Evolutionary conservation across 176 grass and related monocot species (phyloP), one percentile per base, ranked within the genome.

Genomic region (Elymus sibiricus): DNA sequence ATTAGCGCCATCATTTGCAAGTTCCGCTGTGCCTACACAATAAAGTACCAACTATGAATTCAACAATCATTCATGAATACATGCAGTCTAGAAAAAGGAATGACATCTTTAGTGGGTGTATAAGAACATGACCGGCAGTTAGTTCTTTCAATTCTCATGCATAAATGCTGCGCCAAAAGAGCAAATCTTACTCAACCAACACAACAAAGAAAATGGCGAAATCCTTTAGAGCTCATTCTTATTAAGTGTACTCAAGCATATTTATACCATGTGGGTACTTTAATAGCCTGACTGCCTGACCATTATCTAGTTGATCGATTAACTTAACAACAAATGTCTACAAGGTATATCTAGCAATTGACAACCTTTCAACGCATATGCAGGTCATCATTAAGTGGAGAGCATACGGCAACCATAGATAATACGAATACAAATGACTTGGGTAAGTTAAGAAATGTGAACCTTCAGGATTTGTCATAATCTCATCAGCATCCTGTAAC

Each of bases 391-490:
- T 56, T 61, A 84, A 84, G 29, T 81, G 40, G 11, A 75, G 26
- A 79, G 25, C 64, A 79, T 11, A 70, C 6, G 15, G 24, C 34
- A 69, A 70, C 39, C 81, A 84, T 51, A 84, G n/a, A 84, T 84
- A 77, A 81, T 26, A 81, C n/a, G 66, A 81, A 82, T 75, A 60
- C 1, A 81, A 71, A 79, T 56, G 17, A 84, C 37, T 55, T 80
- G 34, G 26, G 12, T 51, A 74, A 80, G 42, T 71, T 53, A 87
- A 82, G 44, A 81, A 65, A 85, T 80, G 34, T 88, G 16, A 74
- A 92, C 90, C 87, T 91, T 88, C 89, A 85, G 65, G 25, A 51
- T 82, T 90, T 47, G 65, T 38, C 39, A 84, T 64, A 44, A 77
- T 94, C 25, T 74, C 44, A 25, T 86, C 79, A 72, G 83, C 43